Evolutionary conservation across 1,284 basidiomycete genomes (phyloP).

Genomic region (Ceratobasidium sp.): DNA sequence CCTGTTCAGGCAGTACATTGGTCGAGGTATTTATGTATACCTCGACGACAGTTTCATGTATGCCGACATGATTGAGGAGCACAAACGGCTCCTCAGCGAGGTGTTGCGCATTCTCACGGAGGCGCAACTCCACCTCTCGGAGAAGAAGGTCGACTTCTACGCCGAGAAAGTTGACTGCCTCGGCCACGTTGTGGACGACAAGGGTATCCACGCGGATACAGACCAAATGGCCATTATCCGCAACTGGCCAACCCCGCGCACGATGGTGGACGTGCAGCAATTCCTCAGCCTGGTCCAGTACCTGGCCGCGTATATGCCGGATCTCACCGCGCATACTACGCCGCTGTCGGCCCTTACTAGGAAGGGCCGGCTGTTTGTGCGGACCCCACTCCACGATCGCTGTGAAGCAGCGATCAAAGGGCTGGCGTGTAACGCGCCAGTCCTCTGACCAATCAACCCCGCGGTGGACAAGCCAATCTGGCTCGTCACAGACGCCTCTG

Average conservation of each 20-base stretch:
- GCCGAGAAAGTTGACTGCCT: slow-evolving; percentile 51
- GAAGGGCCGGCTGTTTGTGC: slow-evolving; percentile 46
- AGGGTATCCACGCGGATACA: slow-evolving; percentile 46
- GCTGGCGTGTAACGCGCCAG: slow-evolving; percentile 48
- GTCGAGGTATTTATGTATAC: slow-evolving; percentile 44
- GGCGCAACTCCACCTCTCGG: slow-evolving; percentile 51
- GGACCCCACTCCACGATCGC: slow-evolving; percentile 52
- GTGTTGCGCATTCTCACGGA: slow-evolving; percentile 51
- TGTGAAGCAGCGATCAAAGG: slow-evolving; percentile 56
- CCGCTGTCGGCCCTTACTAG: slow-evolving; percentile 48
- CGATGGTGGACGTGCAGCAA: slow-evolving; percentile 55
- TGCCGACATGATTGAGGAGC: slow-evolving; percentile 53
- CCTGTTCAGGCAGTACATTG: slow-evolving; percentile 51
- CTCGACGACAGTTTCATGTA: slow-evolving; percentile 51
- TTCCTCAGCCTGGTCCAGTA: slow-evolving; percentile 59
- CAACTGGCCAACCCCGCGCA: slow-evolving; percentile 48
- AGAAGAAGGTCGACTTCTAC: slow-evolving; percentile 52
- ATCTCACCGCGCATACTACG: slow-evolving; percentile 51
- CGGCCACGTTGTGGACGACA: slow-evolving; percentile 43
- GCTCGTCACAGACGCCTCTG: slow-evolving; percentile 49
- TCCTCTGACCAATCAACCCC: slow-evolving; percentile 47
- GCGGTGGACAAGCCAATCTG: slow-evolving; percentile 47
- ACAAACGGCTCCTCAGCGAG: slow-evolving; percentile 51
- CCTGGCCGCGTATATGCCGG: slow-evolving; percentile 47
- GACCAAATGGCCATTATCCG: slow-evolving; percentile 50